Evolutionary conservation across 2,329 filamentous ascomycete species (phyloP).

Genomic region (Thelonectria blattea): DNA sequence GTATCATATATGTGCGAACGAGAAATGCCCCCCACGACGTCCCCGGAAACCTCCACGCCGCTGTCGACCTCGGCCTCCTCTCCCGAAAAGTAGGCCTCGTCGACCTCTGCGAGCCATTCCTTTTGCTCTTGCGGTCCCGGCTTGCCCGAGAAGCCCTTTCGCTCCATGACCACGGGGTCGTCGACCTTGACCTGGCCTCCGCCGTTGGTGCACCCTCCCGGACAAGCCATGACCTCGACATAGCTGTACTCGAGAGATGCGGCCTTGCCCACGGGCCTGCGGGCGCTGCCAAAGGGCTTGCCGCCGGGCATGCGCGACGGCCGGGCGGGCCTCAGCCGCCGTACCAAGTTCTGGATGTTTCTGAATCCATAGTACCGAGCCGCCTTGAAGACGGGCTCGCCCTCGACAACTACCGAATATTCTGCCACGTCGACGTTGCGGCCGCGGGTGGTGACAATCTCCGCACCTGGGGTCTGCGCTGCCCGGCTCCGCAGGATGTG

Average conservation of each 20-base stretch:
- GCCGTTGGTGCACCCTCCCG: conserved; percentile 97
- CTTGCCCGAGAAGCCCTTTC: conserved; percentile 56
- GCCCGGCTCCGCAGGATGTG: conserved; percentile 82
- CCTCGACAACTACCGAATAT: conserved; percentile 69
- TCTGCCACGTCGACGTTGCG: conserved; percentile 92
- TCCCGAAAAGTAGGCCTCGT: conserved; percentile 88
- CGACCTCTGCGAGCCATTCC: conserved; percentile 80
- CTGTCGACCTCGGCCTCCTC: conserved; percentile 57
- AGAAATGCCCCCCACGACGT: conserved; percentile 69
- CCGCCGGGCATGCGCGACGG: conserved; percentile 82
- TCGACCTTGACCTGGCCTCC: conserved; percentile 93
- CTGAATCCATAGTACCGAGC: conserved; percentile 97
- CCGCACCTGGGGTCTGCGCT: conserved; percentile 71
- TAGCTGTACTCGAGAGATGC: conserved; percentile 76
- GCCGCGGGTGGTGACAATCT: conserved; percentile 74
- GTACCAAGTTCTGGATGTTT: conserved; percentile 97
- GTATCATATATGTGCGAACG: conserved; percentile 69
- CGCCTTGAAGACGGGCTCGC: conserved; percentile 72
- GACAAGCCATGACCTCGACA: conserved; percentile 98
- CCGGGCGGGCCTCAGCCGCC: conserved; percentile 83
- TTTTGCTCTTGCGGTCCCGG: conserved; percentile 82
- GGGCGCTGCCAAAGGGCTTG: conserved; percentile 62
- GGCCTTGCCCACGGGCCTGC: conserved; percentile 58
- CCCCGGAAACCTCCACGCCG: conserved; percentile 38
- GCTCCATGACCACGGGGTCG: conserved; percentile 68